Base-by-base conservation (phyloP, 1,284 basidiomycete genomes). In the Cutaneotrichosporon cutaneum region DNA sequence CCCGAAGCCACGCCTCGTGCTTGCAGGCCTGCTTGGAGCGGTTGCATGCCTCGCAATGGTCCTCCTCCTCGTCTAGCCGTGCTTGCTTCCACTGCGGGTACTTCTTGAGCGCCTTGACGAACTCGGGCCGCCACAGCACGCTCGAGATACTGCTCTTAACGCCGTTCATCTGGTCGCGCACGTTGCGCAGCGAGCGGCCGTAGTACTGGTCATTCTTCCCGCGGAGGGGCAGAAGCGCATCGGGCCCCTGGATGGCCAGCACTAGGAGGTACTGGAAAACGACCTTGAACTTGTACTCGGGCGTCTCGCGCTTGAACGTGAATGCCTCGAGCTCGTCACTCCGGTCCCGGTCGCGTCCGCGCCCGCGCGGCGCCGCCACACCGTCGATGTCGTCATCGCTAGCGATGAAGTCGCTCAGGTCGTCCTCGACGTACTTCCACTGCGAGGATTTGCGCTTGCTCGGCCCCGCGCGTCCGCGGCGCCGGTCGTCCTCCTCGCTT, bases 191-290 rank as follows among this genome's bases (percentile, higher is more conserved):
- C 8, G 7, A 39, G 10, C 50, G 73, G 6, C 45, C 24, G 54
- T 76, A 70, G 65, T 77, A 77, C 3, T 64, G 58, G 11, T 61
- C 58, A 2, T 63, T 39, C 21, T 69, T 65, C 14, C 65, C 65
- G 18, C 45, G 54, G 5, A 77, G 64, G 0, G 72, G 70, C 16
- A 75, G 51, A 4, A 67, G 35, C 13, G 35, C 52, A n/a, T 56
- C 56, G 0, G 65, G 53, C 8, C 64, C 67, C 52, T 81, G 83
- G 30, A 90, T 86, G 26, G 88, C 88, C 45, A 93, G 80, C 67
- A 92, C 87, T 3, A 92, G 88, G 67, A 92, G 88, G 45, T 92
- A 84, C 72, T 94, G 91, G 69, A 90, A 92, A 35, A 93, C 83
- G 54, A 90, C 87, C 63, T 77, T 75, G 69, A 78, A 76, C 58